Evolutionary conservation across 352 stramenopile genomes (phyloP).

Genomic region (Globisporangium emineosum): DNA sequence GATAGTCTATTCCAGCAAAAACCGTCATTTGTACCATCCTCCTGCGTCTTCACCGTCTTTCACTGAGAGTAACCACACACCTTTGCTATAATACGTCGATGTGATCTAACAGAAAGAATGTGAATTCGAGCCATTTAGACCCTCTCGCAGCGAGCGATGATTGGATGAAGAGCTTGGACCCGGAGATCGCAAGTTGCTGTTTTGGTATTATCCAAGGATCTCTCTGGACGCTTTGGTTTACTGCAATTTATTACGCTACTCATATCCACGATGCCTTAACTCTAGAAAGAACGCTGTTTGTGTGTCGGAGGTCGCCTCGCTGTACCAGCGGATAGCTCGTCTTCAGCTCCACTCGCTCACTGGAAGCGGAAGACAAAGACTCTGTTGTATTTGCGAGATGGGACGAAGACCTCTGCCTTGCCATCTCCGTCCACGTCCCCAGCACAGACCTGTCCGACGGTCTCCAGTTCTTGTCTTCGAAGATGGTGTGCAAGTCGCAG

Average conservation of each 20-base stretch:
- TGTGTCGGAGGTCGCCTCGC: not conserved
- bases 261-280: no score
- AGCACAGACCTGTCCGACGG: not conserved
- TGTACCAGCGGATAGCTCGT: not conserved
- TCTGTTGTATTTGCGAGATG: not conserved
- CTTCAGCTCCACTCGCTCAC: not conserved
- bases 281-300: not conserved
- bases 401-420: not conserved
- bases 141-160: not conserved
- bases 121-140: not conserved
- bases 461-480: not conserved
- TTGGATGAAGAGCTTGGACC: not conserved
- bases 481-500: not conserved
- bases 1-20: conserved; percentile 7
- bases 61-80: no score
- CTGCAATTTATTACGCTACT: not conserved
- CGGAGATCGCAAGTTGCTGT: not conserved
- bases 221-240: not conserved
- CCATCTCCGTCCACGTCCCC: not conserved
- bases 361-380: not conserved
- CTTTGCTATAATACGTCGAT: no score
- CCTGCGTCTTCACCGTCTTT: not conserved
- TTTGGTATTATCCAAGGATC: not conserved
- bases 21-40: not conserved
- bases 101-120: not conserved